A percentile compares a stretch with the other conserved stretches of the same genome.
These are phyloP conservation scores for Komagataella populi DNA, from an alignment of 805 yeast genomes.

Conservation along the genomic window DNA sequence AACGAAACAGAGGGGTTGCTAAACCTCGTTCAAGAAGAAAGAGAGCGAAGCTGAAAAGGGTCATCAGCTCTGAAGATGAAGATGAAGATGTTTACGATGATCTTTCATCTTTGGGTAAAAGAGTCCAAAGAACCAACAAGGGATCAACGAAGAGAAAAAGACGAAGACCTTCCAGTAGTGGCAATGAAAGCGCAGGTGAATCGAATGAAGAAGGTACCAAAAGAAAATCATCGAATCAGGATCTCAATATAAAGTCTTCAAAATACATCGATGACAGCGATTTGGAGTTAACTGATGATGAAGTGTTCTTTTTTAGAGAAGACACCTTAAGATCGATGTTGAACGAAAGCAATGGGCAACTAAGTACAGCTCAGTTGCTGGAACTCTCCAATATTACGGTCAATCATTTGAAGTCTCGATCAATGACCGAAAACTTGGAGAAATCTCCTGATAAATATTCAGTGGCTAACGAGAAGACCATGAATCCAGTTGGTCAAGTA, in stretches of 20 bases:
- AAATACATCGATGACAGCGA: not conserved
- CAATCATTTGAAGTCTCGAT: not conserved
- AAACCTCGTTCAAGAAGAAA: not conserved
- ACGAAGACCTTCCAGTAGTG: too few relatives aligned
- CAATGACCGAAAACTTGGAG: not conserved
- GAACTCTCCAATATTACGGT: not conserved
- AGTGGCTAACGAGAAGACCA: not conserved
- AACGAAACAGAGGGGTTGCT: not conserved
- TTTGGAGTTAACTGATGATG: not conserved
- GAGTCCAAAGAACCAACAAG: not conserved
- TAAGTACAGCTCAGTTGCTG: not conserved
- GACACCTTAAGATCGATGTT: not conserved
- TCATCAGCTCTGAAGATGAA: not conserved
- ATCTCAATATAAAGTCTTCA: not conserved
- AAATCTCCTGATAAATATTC: not conserved
- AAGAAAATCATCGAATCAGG: not conserved
- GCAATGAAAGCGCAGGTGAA: not conserved
- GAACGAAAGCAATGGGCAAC: not conserved
- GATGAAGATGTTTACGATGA: not conserved
- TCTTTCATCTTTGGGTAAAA: not conserved
- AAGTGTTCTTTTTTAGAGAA: not conserved
- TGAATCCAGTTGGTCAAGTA: not conserved
- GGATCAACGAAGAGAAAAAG: not conserved
- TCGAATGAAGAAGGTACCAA: not conserved
- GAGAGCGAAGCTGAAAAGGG: not conserved